Evolutionary conservation across 2,329 filamentous ascomycete species (phyloP).

Genomic region (Penicillium sp.): DNA sequence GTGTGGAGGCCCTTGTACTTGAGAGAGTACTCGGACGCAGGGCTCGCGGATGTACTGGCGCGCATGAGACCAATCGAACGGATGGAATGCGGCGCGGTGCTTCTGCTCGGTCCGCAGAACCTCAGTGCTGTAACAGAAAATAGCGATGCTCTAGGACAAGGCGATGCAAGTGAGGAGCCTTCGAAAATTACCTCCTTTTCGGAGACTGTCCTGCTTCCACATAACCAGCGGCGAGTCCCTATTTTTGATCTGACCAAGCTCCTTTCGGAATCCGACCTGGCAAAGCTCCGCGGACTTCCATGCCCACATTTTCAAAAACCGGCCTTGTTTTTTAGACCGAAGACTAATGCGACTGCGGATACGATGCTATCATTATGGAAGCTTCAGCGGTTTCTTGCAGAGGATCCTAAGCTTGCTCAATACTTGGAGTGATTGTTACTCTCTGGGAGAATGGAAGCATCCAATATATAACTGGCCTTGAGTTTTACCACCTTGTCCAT

Average conservation of each 20-base stretch:
- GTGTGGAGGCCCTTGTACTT: slow-evolving; percentile 31
- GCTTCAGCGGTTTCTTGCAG: slow-evolving; percentile 33
- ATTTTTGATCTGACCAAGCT: slow-evolving; percentile 38
- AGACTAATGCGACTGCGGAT: slow-evolving; percentile 26
- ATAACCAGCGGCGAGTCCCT: slow-evolving; percentile 32
- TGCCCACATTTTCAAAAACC: slow-evolving; percentile 31
- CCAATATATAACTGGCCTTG: no score
- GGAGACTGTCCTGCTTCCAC: slow-evolving; percentile 32
- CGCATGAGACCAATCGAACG: slow-evolving; percentile 23
- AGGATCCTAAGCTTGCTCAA: slow-evolving; percentile 5
- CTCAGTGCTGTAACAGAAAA: no score
- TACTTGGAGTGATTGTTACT: no score
- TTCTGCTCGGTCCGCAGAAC: no score
- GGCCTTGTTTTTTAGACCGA: slow-evolving; percentile 39
- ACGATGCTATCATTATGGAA: slow-evolving; percentile 41
- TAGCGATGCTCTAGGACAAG: no score
- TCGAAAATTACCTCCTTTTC: no score
- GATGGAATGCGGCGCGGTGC: slow-evolving; percentile 33
- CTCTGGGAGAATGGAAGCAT: no score
- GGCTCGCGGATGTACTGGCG: slow-evolving; percentile 22
- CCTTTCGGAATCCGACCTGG: slow-evolving; percentile 31
- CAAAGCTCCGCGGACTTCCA: slow-evolving; percentile 26
- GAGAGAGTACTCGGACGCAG: slow-evolving; percentile 17
- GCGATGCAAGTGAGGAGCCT: no score
- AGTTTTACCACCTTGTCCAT: no score